phyloP scores from a whole-genome alignment of 2,329 filamentous ascomycete species.

The Alternaria viburni region DNA sequence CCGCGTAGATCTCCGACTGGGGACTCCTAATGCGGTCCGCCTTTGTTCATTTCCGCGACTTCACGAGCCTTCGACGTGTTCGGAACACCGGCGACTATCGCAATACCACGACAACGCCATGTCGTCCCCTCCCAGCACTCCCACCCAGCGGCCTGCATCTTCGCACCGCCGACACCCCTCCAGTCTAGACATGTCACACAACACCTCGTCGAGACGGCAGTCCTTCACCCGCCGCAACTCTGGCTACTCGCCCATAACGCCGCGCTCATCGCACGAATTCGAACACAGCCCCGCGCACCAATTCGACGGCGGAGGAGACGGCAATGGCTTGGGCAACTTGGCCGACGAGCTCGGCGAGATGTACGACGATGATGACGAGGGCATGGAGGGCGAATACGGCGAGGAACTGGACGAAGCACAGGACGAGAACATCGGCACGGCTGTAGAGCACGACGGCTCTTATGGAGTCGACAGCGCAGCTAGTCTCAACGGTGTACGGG shows the following conservation, averaged over 20 bases:
- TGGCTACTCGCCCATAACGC: conserved; percentile 54
- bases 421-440: conserved; percentile 39
- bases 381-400: conserved; percentile 51
- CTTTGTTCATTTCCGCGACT: conserved; percentile 8
- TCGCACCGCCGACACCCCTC: conserved; percentile 50
- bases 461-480: conserved; percentile 23
- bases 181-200: conserved; percentile 52
- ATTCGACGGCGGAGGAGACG: conserved; percentile 50
- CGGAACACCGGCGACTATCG: conserved; percentile 5
- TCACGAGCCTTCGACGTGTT: conserved; percentile 9
- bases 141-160: conserved; percentile 43
- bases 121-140: conserved; percentile 53
- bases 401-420: conserved; percentile 40
- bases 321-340: conserved; percentile 72
- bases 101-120: conserved; percentile 25
- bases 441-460: conserved; percentile 45
- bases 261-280: conserved; percentile 49
- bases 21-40: conserved; percentile 16
- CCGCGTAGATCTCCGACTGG: conserved; percentile 18
- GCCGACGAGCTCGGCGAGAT: conserved; percentile 82
- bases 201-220: conserved; percentile 42
- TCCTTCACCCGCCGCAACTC: conserved; percentile 52
- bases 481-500: conserved; percentile 47
- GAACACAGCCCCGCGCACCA: conserved; percentile 49
- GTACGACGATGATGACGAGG: conserved; percentile 69